Evolutionary conservation across 2,329 filamentous ascomycete genomes (phyloP).

Genomic region (Aspergillus versicolor): DNA sequence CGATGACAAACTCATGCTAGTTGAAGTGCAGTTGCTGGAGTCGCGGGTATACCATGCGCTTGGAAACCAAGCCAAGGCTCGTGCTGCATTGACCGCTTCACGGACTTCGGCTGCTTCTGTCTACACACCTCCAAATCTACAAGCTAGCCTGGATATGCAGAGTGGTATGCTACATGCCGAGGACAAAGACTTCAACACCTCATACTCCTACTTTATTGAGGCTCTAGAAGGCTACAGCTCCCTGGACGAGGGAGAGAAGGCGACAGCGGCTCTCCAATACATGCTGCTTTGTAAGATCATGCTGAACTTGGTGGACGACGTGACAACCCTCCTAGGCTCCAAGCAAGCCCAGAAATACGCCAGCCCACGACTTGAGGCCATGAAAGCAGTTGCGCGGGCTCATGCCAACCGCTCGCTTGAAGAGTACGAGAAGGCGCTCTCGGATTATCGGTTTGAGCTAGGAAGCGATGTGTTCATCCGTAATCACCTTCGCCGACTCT

Average conservation of each 20-base stretch:
- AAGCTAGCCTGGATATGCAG: conserved; percentile 98
- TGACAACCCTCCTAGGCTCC: conserved; percentile 88
- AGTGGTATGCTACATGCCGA: conserved; percentile 98
- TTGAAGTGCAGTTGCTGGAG: conserved; percentile 96
- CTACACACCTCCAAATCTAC: conserved; percentile 91
- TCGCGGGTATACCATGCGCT: conserved; percentile 96
- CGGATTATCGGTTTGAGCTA: conserved; percentile 87
- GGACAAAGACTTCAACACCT: conserved; percentile 98
- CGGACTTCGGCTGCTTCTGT: conserved; percentile 94
- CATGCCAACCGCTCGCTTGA: conserved; percentile 94
- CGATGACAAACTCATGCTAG: conserved; percentile 96
- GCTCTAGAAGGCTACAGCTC: conserved; percentile 95
- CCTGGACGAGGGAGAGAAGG: conserved; percentile 82
- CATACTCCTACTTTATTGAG: conserved; percentile 99
- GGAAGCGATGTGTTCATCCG: conserved; percentile 95
- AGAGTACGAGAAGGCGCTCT: conserved; percentile 92
- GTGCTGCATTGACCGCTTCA: conserved; percentile 89
- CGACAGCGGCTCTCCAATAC: conserved; percentile 97
- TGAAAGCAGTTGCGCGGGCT: conserved; percentile 96
- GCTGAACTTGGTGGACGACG: conserved; percentile 95
- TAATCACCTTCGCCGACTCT: conserved; percentile 90
- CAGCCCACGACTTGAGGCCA: conserved; percentile 92
- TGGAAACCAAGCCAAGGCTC: conserved; percentile 93
- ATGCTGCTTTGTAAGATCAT: conserved; percentile 99
- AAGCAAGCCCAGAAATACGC: conserved; percentile 98